These are phyloP conservation scores for Ramaria rubella DNA, from an alignment of 768 basidiomycete species.

Conservation along the genomic window DNA sequence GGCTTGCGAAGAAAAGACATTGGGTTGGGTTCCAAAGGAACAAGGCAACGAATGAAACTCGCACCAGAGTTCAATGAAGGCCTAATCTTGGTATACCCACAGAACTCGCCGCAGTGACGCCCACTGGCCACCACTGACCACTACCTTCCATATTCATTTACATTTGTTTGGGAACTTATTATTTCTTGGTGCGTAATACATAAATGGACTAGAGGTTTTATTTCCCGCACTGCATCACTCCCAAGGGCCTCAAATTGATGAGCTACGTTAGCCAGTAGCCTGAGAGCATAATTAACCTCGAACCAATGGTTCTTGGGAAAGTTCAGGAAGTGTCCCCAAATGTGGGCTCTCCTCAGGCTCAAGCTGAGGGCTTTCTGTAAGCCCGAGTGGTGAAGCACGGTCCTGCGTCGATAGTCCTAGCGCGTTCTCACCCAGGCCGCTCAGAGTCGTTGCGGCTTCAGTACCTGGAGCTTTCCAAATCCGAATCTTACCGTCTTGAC, in stretches of 20 bases:
- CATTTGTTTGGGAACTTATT: too few relatives aligned
- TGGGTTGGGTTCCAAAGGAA: not conserved
- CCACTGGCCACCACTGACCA: too few relatives aligned
- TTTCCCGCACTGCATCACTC: too few relatives aligned
- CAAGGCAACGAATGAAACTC: not conserved
- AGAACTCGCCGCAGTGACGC: too few relatives aligned
- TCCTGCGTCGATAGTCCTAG: not conserved
- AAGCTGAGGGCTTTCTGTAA: not conserved
- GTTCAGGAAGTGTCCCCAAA: not conserved
- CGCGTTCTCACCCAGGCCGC: not conserved
- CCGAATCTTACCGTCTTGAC: not conserved
- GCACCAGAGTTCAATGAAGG: not conserved
- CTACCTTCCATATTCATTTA: too few relatives aligned
- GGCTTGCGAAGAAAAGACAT: not conserved
- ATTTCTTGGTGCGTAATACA: too few relatives aligned
- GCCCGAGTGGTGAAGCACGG: not conserved
- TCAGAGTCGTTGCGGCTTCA: too few relatives aligned
- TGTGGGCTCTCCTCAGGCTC: not conserved
- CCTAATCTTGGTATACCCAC: too few relatives aligned
- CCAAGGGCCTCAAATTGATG: too few relatives aligned
- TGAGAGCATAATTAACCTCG: too few relatives aligned
- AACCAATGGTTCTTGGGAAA: not conserved
- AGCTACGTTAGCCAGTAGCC: too few relatives aligned
- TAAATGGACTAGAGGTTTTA: too few relatives aligned
- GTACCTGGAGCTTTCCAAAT: not conserved